A percentile compares a stretch with the other conserved stretches of the same genome.
phyloP scores from a whole-genome alignment of 1,284 basidiomycete species.

The Microbotryum violaceum region DNA sequence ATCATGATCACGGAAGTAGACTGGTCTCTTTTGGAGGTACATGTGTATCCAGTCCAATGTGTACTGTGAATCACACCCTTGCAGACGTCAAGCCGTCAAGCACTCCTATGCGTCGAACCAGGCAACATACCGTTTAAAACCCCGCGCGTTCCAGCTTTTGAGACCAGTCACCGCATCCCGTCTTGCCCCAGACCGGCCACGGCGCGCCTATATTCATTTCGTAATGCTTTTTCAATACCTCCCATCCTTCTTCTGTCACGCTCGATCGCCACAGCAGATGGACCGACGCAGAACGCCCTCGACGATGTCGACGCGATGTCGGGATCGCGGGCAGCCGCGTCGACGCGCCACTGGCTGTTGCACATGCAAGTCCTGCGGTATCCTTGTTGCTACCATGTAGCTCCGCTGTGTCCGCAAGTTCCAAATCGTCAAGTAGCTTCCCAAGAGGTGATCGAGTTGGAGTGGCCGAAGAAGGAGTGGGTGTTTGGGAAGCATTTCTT shows the following conservation, averaged over 20 bases:
- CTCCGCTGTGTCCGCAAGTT: background rate
- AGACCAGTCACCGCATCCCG: background rate
- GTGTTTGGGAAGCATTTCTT: background rate
- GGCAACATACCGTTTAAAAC: background rate
- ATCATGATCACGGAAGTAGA: no score
- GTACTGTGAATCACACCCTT: background rate
- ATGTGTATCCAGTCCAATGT: background rate
- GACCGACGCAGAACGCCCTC: background rate
- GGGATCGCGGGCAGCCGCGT: background rate
- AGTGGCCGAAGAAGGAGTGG: background rate
- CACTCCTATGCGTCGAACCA: background rate
- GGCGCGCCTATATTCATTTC: background rate
- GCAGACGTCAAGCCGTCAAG: background rate
- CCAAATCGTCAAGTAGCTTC: background rate
- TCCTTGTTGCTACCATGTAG: background rate
- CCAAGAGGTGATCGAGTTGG: background rate
- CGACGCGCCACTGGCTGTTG: background rate
- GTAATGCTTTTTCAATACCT: background rate
- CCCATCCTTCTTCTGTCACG: slow-evolving; percentile 1
- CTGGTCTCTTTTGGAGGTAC: no score
- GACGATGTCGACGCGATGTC: background rate
- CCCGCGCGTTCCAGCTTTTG: background rate
- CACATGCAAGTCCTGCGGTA: background rate
- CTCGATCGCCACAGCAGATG: slow-evolving; percentile 2
- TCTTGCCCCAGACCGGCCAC: background rate